Percentiles rank a stretch among this genome's conserved stretches.
Evolutionary conservation across 2,329 filamentous ascomycete species (phyloP).

Genomic region (Trichoderma breve): DNA sequence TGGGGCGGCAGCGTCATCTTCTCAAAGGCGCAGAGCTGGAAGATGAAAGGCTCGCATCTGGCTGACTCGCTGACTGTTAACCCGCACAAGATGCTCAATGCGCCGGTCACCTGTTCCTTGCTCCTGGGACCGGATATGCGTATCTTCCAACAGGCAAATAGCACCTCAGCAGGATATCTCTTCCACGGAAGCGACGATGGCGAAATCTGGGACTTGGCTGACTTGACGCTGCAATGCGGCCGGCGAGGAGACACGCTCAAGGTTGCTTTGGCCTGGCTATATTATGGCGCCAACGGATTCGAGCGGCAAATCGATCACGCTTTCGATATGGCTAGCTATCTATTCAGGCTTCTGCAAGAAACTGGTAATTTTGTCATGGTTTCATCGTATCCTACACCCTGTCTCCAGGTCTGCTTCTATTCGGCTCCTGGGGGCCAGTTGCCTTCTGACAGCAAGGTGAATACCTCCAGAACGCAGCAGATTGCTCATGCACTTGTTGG

Average conservation of each 20-base stretch:
- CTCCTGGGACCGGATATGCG: conserved; percentile 74
- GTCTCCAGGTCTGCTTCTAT: conserved; percentile 94
- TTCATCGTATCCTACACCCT: conserved; percentile 74
- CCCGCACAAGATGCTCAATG: conserved; percentile 96
- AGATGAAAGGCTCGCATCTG: conserved; percentile 67
- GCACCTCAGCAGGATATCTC: conserved; percentile 79
- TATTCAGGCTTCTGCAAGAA: conserved; percentile 59
- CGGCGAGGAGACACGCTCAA: conserved; percentile 83
- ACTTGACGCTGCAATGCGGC: conserved; percentile 91
- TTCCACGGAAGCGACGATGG: conserved; percentile 61
- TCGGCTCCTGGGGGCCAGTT: conserved; percentile 60
- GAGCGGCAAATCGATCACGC: conserved; percentile 66
- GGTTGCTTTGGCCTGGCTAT: conserved; percentile 83
- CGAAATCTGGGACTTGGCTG: conserved; percentile 84
- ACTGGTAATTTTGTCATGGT: conserved; percentile 67
- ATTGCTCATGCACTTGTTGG: conserved; percentile 49
- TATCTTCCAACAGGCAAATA: conserved; percentile 80
- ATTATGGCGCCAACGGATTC: conserved; percentile 79
- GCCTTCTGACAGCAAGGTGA: conserved; percentile 40
- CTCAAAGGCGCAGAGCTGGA: conserved; percentile 58
- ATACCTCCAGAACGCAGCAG: conserved; percentile 48
- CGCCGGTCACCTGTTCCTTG: conserved; percentile 87
- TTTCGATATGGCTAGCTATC: conserved; percentile 66
- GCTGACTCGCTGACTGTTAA: conserved; percentile 86
- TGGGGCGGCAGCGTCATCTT: conserved; percentile 90